These are phyloP conservation scores for Chrysanthemum seticuspe DNA, from an alignment of 129 eudicot genomes.

Conservation along the genomic window DNA sequence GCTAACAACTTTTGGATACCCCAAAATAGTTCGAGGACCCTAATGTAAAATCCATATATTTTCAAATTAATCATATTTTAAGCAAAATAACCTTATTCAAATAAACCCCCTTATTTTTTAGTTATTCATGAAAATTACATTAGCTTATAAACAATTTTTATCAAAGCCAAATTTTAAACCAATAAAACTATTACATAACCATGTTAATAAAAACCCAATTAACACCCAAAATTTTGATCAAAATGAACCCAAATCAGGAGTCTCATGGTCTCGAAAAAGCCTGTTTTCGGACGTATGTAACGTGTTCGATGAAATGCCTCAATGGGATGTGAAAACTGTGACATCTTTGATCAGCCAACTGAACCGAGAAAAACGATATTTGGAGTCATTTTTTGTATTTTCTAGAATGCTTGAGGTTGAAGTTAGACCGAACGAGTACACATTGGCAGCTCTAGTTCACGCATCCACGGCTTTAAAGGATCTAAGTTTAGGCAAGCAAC, in stretches of 20 bases:
- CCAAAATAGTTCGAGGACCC: slow-evolving; percentile 8
- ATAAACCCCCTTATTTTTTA: slow-evolving; percentile 10
- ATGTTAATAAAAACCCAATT: neutral
- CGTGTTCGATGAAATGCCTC: slow-evolving; percentile 60
- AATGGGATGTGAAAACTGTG: slow-evolving; percentile 49
- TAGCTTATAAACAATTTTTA: slow-evolving; percentile 18
- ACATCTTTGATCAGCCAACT: slow-evolving; percentile 53
- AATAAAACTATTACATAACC: neutral
- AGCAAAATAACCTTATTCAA: neutral
- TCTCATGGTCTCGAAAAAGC: neutral
- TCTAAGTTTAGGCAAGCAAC: slow-evolving; percentile 52
- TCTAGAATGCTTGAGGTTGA: slow-evolving; percentile 46
- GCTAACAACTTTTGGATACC: neutral
- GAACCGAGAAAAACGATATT: slow-evolving; percentile 34
- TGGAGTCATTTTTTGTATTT: slow-evolving; percentile 45
- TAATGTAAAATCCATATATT: neutral
- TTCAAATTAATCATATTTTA: neutral
- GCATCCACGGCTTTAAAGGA: slow-evolving; percentile 41
- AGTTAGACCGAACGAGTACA: slow-evolving; percentile 61
- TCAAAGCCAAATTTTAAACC: slow-evolving; percentile 9
- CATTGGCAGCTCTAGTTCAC: slow-evolving; percentile 56
- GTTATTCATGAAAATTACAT: slow-evolving; percentile 27
- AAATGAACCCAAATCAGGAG: slow-evolving; percentile 6
- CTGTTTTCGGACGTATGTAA: slow-evolving; percentile 33
- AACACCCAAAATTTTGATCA: slow-evolving; percentile 22